Base-by-base conservation (phyloP, 257 asterid genomes). In the Solanum medicagineum region DNA sequence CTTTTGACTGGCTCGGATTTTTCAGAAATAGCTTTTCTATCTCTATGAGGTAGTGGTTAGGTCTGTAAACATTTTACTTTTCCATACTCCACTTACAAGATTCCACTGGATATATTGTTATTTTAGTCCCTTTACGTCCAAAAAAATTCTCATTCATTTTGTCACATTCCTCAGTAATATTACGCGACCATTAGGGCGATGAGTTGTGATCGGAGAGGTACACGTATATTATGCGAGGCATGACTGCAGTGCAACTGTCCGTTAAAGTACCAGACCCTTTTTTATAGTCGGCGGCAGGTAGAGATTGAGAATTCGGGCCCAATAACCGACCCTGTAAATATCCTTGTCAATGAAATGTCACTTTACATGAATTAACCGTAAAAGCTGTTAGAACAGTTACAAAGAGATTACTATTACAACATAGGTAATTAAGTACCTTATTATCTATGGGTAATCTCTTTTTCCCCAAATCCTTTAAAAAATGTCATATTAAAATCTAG, bases 291-390 rank as follows among this genome's bases (percentile, higher is more conserved):
- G 82, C 66, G 81, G 65, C 83, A 68, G 68, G 22, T 17, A 55
- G 83, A 49, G n/a, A 26, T 66, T 16, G 19, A 24, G 59, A 70
- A 8, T 26, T 69, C n/a, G 53, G 87, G 74, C 11, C 68, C 79
- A 53, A 42, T 73, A 22, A 82, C 86, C 80, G 71, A 75, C 84
- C 63, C 5, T 56, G 22, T 70, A 22, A 19, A 69, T 40, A 69
- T 69, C 79, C 77, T 69, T 69, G 36, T 32, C 20, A 4, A 13
- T 49, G n/a, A 62, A 32, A 19, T 74, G 86, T 86, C 74, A 73
- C 88, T 87, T 85, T 85, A 74, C 66, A 20, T 60, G 83, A 81
- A 32, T 4, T 40, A 15, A 85, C 77, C 85, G 56, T 83, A 68
- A 51, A 60, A 81, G 56, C 89, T 44, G 90, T 87, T 85, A 71